Conservation (phyloP, 345 rosid species). For the Jatropha curcas region DNA sequence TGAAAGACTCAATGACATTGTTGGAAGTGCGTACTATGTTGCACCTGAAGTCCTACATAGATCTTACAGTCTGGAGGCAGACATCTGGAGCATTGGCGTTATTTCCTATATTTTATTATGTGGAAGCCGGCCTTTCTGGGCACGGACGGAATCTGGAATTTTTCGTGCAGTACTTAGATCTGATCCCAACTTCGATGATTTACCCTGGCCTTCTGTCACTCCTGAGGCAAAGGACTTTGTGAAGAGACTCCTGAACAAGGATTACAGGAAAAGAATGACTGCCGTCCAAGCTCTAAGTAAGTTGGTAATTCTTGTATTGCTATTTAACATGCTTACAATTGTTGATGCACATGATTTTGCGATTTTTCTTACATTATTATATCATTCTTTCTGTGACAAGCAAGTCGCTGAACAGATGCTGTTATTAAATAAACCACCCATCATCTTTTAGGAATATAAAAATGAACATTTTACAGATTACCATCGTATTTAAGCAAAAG, state of each 20-base stretch:
- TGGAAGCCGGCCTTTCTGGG: constrained; percentile 97
- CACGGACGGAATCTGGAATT: constrained; percentile 94
- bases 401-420: constrained; percentile 7
- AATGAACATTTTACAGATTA: not conserved
- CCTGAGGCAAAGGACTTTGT: constrained; percentile 89
- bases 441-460: not conserved
- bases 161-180: constrained; percentile 92
- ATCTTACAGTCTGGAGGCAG: constrained; percentile 89
- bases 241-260: constrained; percentile 90
- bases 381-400: not conserved
- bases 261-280: constrained; percentile 95
- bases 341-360: not conserved
- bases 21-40: constrained; percentile 98
- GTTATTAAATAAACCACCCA: not conserved
- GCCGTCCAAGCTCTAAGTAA: constrained; percentile 93
- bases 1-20: constrained; percentile 92
- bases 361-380: not conserved
- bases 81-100: constrained; percentile 98
- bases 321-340: not conserved
- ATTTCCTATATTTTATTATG: constrained; percentile 88
- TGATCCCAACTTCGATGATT: constrained; percentile 84
- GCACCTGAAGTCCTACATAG: constrained; percentile 99
- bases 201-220: constrained; percentile 90
- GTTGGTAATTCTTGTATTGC: constrained; percentile 18
- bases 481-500: not conserved